Evolutionary conservation across 2,329 filamentous ascomycete genomes (phyloP), one percentile per base, ranked within the genome.

Genomic region (Fusarium beomiforme): DNA sequence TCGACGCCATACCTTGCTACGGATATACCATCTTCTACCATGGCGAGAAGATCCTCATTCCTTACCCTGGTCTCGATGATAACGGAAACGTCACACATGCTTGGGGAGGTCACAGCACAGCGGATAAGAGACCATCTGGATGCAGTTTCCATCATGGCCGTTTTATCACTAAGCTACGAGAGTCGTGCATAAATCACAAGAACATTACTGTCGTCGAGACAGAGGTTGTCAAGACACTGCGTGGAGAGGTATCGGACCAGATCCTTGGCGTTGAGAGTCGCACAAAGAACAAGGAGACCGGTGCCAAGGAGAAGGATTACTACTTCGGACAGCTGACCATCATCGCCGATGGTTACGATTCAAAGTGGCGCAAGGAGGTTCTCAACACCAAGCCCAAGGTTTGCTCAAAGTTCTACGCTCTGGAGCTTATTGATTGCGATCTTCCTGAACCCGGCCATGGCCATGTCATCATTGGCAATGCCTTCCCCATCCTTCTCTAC

Each of bases 201-300:
- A 97, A 98, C 79, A 94, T 99, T 75, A 95, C 92, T 24, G 89
- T 98, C 33, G 88, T 98, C 73, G 96, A 99, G 84, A 96, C 94
- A 16, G 95, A 95, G 73, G 96, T 92, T 23, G 91, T 89, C 44
- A 90, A 89, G 55, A 87, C 95, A 9, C 88, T 99, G 60, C 90
- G 88, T 60, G 91, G 91, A 77, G 87, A 91, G 56, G 84, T 89
- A 73, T 89, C 87, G 8, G 85, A 89, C 41, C 90, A 95, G 78
- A 88, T 98, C 12, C 86, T 98, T 5, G 96, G 96, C 41, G 95
- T 98, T 5, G 88, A 94, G 80, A 90, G 92, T 51, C 84, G 86
- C 64, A 95, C 93, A 5, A 84, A 83, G 29, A 86, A 91, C 68
- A 85, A 86, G 29, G 79, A 85, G 55, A 88, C 86, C 2, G 85